Conservation (phyloP, 1,284 basidiomycete species). For the Grifola frondosa region DNA sequence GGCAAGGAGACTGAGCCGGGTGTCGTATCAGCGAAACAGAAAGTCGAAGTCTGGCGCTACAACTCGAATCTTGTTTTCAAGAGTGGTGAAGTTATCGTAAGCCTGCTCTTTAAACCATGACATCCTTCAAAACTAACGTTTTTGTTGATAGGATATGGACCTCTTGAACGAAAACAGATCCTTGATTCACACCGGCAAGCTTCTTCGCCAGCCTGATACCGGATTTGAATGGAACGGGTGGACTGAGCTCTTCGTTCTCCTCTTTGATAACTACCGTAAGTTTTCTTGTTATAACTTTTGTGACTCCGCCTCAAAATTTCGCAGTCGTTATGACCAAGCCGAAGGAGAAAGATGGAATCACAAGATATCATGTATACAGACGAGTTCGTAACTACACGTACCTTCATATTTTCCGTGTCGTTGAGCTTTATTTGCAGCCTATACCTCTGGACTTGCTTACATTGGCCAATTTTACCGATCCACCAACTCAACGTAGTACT, state of each 20-base stretch:
- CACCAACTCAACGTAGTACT: slow-evolving; percentile 62
- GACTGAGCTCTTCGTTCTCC: slow-evolving; percentile 82
- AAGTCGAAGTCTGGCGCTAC: slow-evolving; percentile 85
- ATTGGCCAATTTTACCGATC: slow-evolving; percentile 78
- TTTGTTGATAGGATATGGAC: slow-evolving; percentile 73
- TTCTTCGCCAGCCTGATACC: slow-evolving; percentile 84
- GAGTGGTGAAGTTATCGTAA: slow-evolving; percentile 72
- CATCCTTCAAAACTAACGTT: background rate
- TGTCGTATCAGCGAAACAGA: slow-evolving; percentile 79
- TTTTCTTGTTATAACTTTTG: background rate
- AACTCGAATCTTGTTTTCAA: slow-evolving; percentile 81
- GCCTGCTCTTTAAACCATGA: slow-evolving; percentile 29
- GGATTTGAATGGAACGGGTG: slow-evolving; percentile 79
- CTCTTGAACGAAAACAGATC: slow-evolving; percentile 80
- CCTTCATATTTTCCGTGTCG: background rate
- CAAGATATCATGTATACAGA: slow-evolving; percentile 78
- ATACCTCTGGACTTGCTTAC: slow-evolving; percentile 87
- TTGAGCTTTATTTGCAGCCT: slow-evolving; percentile 49
- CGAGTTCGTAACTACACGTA: slow-evolving; percentile 48
- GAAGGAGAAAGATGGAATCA: slow-evolving; percentile 70
- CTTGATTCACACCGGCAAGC: slow-evolving; percentile 78
- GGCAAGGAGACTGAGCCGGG: slow-evolving; percentile 86
- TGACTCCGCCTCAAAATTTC: slow-evolving; percentile 5
- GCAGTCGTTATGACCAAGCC: slow-evolving; percentile 87
- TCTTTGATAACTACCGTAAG: slow-evolving; percentile 93